Base-by-base conservation (phyloP, 306 rosid species). In the Prunus davidiana region DNA sequence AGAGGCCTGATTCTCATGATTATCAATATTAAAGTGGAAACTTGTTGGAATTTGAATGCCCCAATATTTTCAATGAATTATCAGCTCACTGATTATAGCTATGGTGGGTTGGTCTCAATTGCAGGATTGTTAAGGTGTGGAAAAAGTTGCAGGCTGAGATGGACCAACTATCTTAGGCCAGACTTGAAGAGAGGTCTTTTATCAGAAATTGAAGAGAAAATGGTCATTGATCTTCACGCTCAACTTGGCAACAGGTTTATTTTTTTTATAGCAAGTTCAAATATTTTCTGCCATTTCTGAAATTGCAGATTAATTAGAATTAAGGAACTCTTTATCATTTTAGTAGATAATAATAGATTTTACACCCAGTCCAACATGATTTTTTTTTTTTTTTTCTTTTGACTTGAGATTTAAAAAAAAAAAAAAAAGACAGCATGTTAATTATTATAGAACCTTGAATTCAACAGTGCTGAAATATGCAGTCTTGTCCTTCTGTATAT, bases 151-250 rank as follows among this genome's bases (percentile, higher is more conserved):
- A 88, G 98, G 76, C 86, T 95, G 10, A 88, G 98, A 81, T 95
- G 98, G 98, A 92, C 96, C 9, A 95, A 95, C 50, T 92, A 95
- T 61, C 80, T 95, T 0, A 85, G 98, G 67, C 98, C 98, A 77
- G 98, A 95, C 72, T 84, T 95, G 76, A 95, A 92, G 84, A 89
- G 98, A 83, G 98, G 98, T 0, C 97, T 95, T 65, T 80, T 95
- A 25, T 92, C 98, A 24, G 96, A 90, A 25, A 62, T 38, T 62
- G 98, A 95, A 70, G 98, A 95, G 79, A 85, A 88, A 83, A 72
- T 86, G 93, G 98, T 95, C 51, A 92, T 95, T 84, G 96, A 95
- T 74, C 98, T 95, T 45, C 98, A 95, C 71, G 91, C 97, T 63
- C 92, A 95, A 79, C 96, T 95, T 74, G 98, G 98, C 56, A 95